Conservation (phyloP, 2,329 filamentous ascomycete species). For the Aspergillus calidoustus region DNA sequence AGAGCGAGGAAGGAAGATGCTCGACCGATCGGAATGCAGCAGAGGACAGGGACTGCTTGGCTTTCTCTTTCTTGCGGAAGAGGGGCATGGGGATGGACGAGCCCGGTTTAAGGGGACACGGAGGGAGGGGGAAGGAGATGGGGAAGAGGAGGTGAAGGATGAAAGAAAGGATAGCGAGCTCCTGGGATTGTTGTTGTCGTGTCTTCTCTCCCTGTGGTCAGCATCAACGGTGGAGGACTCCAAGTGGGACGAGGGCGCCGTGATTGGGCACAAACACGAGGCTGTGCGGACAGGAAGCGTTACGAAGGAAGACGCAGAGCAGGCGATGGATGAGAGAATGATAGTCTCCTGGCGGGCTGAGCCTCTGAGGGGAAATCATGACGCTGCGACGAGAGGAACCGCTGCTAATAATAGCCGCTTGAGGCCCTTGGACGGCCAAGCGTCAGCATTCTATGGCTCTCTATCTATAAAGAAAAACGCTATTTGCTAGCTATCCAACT, state of each 20-base stretch:
- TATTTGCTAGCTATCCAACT: conserved; percentile 1
- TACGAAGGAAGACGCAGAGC: not conserved
- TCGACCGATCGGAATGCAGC: conserved; percentile 24
- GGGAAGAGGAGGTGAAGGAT: not conserved
- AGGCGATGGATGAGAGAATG: not conserved
- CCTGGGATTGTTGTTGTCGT: not conserved
- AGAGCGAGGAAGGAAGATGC: conserved; percentile 17
- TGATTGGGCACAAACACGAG: conserved; percentile 20
- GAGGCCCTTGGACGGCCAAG: not conserved
- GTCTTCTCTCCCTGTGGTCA: not conserved
- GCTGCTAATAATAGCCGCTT: conserved; percentile 13
- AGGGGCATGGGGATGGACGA: conserved; percentile 23
- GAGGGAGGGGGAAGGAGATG: not conserved
- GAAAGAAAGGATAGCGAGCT: conserved; percentile 8
- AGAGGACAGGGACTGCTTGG: conserved; percentile 21
- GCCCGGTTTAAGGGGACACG: not conserved
- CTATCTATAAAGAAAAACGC: conserved; percentile 4
- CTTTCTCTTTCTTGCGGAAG: conserved; percentile 24
- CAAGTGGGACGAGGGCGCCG: conserved; percentile 14
- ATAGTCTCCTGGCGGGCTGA: not conserved
- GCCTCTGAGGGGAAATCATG: conserved; percentile 1
- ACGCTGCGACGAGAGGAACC: not conserved
- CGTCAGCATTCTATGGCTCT: not conserved
- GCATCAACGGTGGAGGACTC: conserved; percentile 9
- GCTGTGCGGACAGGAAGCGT: conserved; percentile 9